These are phyloP conservation scores for Cystobasidium ongulense DNA, from an alignment of 768 basidiomycete species.

Conservation along the genomic window DNA sequence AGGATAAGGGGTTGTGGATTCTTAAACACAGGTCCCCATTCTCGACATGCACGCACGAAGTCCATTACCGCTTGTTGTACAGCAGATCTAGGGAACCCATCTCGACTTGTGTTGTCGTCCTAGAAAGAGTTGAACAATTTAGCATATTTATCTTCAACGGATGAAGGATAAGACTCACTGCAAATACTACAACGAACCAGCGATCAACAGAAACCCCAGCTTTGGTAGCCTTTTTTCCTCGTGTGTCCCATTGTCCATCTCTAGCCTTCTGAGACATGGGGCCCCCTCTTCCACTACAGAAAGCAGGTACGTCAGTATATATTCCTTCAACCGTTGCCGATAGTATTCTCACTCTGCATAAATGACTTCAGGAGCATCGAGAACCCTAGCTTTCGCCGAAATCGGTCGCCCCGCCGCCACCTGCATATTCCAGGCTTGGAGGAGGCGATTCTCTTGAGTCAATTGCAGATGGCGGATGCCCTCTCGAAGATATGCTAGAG, in stretches of 20 bases:
- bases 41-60: constrained; percentile 5
- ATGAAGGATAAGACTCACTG: not conserved
- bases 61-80: not conserved
- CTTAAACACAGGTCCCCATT: not conserved
- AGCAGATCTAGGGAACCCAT: not conserved
- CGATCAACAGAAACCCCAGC: not conserved
- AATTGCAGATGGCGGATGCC: constrained; percentile 8
- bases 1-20: not conserved
- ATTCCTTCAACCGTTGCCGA: not conserved
- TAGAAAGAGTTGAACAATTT: not conserved
- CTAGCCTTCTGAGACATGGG: not conserved
- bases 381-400: not conserved
- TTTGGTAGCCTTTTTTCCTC: not conserved
- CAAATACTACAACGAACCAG: constrained; percentile 27
- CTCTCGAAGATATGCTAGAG: not conserved
- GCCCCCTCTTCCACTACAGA: not conserved
- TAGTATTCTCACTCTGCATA: not conserved
- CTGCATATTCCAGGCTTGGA: not conserved
- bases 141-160: not conserved
- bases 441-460: not conserved
- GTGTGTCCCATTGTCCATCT: constrained; percentile 15
- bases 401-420: not conserved
- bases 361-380: constrained; percentile 1
- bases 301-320: not conserved
- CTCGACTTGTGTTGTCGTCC: not conserved